Conservation (phyloP, 495 filamentous ascomycete species). For the Staphylotrichum longicolle region DNA sequence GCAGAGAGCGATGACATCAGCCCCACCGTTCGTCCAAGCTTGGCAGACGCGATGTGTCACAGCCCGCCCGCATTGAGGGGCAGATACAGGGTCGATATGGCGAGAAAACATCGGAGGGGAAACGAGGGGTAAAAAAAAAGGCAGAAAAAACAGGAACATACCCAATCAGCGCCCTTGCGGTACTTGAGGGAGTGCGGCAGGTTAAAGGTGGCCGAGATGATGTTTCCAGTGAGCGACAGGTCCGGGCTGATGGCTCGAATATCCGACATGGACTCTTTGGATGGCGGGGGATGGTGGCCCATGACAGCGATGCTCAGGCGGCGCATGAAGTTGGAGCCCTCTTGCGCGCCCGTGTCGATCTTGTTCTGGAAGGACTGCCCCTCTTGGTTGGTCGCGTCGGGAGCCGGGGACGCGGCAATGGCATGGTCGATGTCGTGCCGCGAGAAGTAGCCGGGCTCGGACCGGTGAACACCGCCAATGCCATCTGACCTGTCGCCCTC, state of each 20-base stretch:
- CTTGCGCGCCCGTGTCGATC: constrained; percentile 51
- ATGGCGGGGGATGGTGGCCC: constrained; percentile 29
- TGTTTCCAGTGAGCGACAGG: constrained; percentile 70
- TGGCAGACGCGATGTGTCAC: constrained; percentile 17
- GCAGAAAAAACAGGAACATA: constrained; percentile 39
- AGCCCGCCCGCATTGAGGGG: neutral
- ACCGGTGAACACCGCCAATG: neutral
- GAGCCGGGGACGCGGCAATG: constrained; percentile 25
- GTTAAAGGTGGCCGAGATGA: constrained; percentile 85
- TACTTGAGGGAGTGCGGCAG: constrained; percentile 74
- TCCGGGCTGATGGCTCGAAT: constrained; percentile 61
- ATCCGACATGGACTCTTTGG: constrained; percentile 51
- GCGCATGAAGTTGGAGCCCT: constrained; percentile 60
- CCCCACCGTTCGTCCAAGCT: constrained; percentile 26
- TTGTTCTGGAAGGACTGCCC: constrained; percentile 44
- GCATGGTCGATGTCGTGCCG: constrained; percentile 32
- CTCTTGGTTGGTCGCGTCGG: constrained; percentile 13
- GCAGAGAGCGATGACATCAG: constrained; percentile 31
- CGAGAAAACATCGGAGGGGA: neutral
- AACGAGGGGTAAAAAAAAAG: neutral
- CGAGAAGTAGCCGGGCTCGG: constrained; percentile 42
- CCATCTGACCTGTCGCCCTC: constrained; percentile 14
- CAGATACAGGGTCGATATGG: neutral
- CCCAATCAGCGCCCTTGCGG: constrained; percentile 69
- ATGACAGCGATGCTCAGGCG: constrained; percentile 56